Percentiles rank a stretch among this genome's conserved stretches.
Evolutionary conservation across 2,329 filamentous ascomycete genomes (phyloP).

Genomic region (Coleophoma crateriformis): DNA sequence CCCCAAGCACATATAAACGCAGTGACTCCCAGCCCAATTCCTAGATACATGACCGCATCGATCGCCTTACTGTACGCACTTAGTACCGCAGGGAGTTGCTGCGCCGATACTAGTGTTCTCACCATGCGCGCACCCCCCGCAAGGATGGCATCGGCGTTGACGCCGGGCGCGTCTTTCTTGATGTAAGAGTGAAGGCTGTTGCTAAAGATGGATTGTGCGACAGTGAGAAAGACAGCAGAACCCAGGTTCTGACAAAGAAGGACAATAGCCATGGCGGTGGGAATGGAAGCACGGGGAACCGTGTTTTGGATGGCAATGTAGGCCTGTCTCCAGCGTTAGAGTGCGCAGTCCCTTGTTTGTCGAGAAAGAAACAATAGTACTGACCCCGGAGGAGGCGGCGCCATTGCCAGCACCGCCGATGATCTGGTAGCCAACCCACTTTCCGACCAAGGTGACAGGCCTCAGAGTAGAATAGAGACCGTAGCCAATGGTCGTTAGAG

Average conservation of each 20-base stretch:
- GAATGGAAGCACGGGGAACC: slow-evolving; percentile 20
- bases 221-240: slow-evolving; percentile 23
- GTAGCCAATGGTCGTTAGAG: slow-evolving; percentile 22
- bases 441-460: slow-evolving; percentile 8
- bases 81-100: slow-evolving; percentile 30
- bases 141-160: slow-evolving; percentile 28
- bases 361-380: neutral
- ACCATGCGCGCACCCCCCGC: slow-evolving; percentile 34
- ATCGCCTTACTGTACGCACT: slow-evolving; percentile 34
- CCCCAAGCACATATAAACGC: slow-evolving; percentile 33
- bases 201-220: slow-evolving; percentile 25
- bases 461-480: slow-evolving; percentile 28
- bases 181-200: slow-evolving; percentile 28
- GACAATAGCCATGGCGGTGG: slow-evolving; percentile 26
- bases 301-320: slow-evolving; percentile 27
- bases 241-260: slow-evolving; percentile 27
- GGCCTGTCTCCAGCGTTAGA: neutral
- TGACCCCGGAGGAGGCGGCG: slow-evolving; percentile 17
- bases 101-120: slow-evolving; percentile 22
- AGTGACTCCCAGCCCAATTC: slow-evolving; percentile 23
- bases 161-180: slow-evolving; percentile 21
- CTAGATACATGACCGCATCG: slow-evolving; percentile 34
- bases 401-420: slow-evolving; percentile 18
- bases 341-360: neutral
- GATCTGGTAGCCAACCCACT: slow-evolving; percentile 22